Percentiles rank a stretch among this genome's conserved stretches.
Evolutionary conservation across 768 basidiomycete genomes (phyloP).

Genomic region (Termitomyces sp.): DNA sequence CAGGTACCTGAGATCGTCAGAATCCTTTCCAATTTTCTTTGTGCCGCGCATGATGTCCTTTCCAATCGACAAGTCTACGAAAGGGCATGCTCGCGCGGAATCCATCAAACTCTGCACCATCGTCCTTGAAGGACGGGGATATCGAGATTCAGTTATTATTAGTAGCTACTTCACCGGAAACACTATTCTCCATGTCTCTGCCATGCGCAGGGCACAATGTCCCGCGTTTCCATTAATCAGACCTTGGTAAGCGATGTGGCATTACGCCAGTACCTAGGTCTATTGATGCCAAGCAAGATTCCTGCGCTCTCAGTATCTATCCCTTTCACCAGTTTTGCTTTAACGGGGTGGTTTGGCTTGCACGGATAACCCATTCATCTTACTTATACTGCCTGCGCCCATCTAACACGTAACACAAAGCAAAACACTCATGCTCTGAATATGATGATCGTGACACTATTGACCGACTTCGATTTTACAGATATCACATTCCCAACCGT

Average conservation of each 20-base stretch:
- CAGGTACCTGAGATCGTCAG: background rate
- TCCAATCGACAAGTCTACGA: background rate
- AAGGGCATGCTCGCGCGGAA: background rate
- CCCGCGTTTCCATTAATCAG: background rate
- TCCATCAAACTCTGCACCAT: background rate
- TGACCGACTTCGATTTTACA: background rate
- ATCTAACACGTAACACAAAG: background rate
- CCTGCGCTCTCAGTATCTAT: background rate
- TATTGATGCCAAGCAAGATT: background rate
- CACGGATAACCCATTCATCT: background rate
- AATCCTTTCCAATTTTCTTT: background rate
- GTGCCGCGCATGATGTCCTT: background rate
- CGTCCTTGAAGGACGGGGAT: background rate
- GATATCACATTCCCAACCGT: background rate
- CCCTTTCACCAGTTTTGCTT: background rate
- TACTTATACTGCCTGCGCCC: background rate
- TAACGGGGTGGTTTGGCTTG: background rate
- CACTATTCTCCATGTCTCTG: background rate
- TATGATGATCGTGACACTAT: background rate
- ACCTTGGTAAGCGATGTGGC: background rate
- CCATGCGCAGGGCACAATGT: background rate
- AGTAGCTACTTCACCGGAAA: background rate
- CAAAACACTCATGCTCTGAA: background rate
- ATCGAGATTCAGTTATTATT: background rate
- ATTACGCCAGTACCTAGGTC: background rate